These are phyloP conservation scores for Wickerhamomyces sp. DNA, from an alignment of 1,139 yeast genomes.

Conservation along the genomic window DNA sequence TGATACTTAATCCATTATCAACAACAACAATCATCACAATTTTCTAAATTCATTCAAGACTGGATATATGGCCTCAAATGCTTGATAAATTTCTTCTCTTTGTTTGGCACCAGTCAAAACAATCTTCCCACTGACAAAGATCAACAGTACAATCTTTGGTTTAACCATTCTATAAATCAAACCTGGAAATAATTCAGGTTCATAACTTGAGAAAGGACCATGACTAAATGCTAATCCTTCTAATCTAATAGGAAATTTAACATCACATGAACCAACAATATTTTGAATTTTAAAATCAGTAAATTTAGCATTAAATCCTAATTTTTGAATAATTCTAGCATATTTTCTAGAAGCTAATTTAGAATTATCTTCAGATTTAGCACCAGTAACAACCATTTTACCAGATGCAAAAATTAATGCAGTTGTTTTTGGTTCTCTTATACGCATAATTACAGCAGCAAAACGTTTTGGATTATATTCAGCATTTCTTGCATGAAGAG, in stretches of 20 bases:
- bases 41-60: constrained; percentile 97
- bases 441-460: constrained; percentile 99
- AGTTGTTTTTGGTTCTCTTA: constrained; percentile 97
- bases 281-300: constrained; percentile 97
- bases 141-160: constrained; percentile 92
- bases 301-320: constrained; percentile 93
- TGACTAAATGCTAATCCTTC: constrained; percentile 98
- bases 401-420: constrained; percentile 98
- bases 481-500: constrained; percentile 98
- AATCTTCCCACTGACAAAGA: constrained; percentile 95
- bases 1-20: background rate
- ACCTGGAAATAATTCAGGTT: constrained; percentile 98
- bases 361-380: constrained; percentile 96
- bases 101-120: constrained; percentile 99
- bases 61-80: constrained; percentile 96
- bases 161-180: constrained; percentile 98
- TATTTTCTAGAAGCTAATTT: constrained; percentile 95
- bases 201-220: constrained; percentile 98
- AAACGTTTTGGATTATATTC: constrained; percentile 97
- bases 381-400: constrained; percentile 99
- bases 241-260: constrained; percentile 92
- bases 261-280: constrained; percentile 98
- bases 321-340: constrained; percentile 95
- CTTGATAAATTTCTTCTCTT: constrained; percentile 97
- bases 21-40: constrained; percentile 27